A percentile compares a stretch with the other conserved stretches of the same genome.
These are phyloP conservation scores for Penicillium canariense DNA, from an alignment of 495 filamentous ascomycete genomes.

Conservation along the genomic window DNA sequence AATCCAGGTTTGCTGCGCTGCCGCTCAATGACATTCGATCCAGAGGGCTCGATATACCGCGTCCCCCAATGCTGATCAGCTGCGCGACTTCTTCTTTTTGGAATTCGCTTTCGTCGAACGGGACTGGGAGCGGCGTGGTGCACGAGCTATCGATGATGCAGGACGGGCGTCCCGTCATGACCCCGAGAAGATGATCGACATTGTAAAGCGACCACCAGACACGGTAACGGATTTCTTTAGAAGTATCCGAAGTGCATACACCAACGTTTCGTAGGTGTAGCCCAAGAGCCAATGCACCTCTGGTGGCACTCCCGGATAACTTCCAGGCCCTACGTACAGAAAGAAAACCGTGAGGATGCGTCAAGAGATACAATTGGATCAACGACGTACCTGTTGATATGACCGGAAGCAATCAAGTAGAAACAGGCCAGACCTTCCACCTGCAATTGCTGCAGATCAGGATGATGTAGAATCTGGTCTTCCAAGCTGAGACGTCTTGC, in stretches of 20 bases:
- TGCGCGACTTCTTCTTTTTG: slow-evolving; percentile 35
- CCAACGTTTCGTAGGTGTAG: slow-evolving; percentile 58
- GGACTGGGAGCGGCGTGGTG: slow-evolving; percentile 53
- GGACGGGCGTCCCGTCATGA: slow-evolving; percentile 60
- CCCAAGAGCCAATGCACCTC: slow-evolving; percentile 57
- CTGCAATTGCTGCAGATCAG: slow-evolving; percentile 57
- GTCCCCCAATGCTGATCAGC: slow-evolving; percentile 29
- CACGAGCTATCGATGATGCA: slow-evolving; percentile 54
- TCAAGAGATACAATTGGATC: not conserved
- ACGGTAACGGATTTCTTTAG: slow-evolving; percentile 56
- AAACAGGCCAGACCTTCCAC: slow-evolving; percentile 56
- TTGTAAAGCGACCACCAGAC: slow-evolving; percentile 62
- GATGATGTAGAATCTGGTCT: slow-evolving; percentile 47
- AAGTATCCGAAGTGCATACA: slow-evolving; percentile 42
- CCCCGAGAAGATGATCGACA: slow-evolving; percentile 55
- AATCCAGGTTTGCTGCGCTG: slow-evolving; percentile 23
- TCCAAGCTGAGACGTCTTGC: slow-evolving; percentile 54
- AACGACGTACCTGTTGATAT: slow-evolving; percentile 56
- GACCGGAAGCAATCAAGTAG: slow-evolving; percentile 57
- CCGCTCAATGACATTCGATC: slow-evolving; percentile 23
- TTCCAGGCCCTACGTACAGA: slow-evolving; percentile 54
- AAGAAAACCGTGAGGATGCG: not conserved
- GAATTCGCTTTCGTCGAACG: slow-evolving; percentile 51
- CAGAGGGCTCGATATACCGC: slow-evolving; percentile 19
- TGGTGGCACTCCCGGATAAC: slow-evolving; percentile 54